Conservation (phyloP, 345 rosid species). For the Lepidium sativum region DNA sequence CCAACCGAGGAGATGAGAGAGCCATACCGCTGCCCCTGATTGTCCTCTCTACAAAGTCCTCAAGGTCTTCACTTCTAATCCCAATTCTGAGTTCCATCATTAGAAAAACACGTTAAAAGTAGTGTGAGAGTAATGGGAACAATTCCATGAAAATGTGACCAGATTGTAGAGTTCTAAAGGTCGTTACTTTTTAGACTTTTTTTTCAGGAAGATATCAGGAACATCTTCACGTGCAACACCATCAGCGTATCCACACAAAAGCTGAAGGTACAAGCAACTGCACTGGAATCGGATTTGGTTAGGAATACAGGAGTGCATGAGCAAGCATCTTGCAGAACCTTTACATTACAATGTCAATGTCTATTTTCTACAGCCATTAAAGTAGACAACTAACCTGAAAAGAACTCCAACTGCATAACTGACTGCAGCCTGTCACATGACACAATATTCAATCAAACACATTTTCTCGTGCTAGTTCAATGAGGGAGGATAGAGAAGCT, state of each 20-base stretch:
- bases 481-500: neutral
- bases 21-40: slow-evolving; percentile 65
- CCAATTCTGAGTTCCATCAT: slow-evolving; percentile 50
- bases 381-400: slow-evolving; percentile 54
- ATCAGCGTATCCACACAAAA: slow-evolving; percentile 65
- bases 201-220: slow-evolving; percentile 62
- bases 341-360: neutral
- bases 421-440: slow-evolving; percentile 57
- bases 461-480: neutral
- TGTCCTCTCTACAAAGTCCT: slow-evolving; percentile 50
- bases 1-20: slow-evolving; percentile 87
- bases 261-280: slow-evolving; percentile 98
- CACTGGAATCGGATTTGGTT: slow-evolving; percentile 30
- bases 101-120: slow-evolving; percentile 1
- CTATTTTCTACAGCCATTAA: neutral
- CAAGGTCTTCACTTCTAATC: slow-evolving; percentile 72
- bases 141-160: neutral
- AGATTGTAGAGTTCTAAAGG: neutral
- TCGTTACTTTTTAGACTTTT: slow-evolving; percentile 57
- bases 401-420: slow-evolving; percentile 80
- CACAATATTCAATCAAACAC: neutral
- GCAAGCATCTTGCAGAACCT: neutral
- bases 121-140: neutral
- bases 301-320: slow-evolving; percentile 7
- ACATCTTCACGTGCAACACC: slow-evolving; percentile 57